Base-by-base conservation (phyloP, 768 basidiomycete genomes). In the Suillus sp. region DNA sequence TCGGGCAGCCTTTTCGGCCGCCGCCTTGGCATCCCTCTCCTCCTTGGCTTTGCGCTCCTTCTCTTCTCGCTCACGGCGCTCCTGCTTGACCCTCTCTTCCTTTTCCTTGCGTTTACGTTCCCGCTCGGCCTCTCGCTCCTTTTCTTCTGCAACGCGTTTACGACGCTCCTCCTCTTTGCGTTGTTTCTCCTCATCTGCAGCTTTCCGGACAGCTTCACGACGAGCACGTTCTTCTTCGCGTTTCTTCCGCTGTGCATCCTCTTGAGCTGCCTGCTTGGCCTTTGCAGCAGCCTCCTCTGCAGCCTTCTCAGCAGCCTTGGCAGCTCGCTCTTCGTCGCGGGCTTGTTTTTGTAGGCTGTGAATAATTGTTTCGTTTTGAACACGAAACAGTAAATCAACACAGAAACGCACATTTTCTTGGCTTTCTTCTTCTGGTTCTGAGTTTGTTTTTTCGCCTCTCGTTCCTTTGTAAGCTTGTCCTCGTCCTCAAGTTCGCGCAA, bases 341-440 rank as follows among this genome's bases (percentile, higher is more conserved):
- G 90, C 92, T 67, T 86, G 81, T 77, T 96, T 97, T 79, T 97
- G 95, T 75, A 86, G 87, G 79, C 96, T 98, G 68, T 47, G 45
- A 58, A 65, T 60, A 30, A 37, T 32, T 27, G 1, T 16, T 55
- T 56, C 57, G 57, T 65, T 22, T 48, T 48, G 56, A 35, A 57
- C 40, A 63, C 8, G 34, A 61, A 27, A 9, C 58, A 18, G 27
- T 22, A 59, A 35, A 27, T 30, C 20, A 70, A 65, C 11, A 70
- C 83, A 55, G 53, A 67, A 61, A 72, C 81, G 60, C 68, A 96
- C 95, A 81, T 89, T 85, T 95, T 95, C 82, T 98, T 98, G 77
- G 98, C 97, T 84, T 98, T 99, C 85, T 97, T 99, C 85, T 96
- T 96, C 85, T 97, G 95, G 78, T 94, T 93, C 66, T 89, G 91